phyloP scores from a whole-genome alignment of 2,329 filamentous ascomycete genomes.

The Chaetomium strumarium region DNA sequence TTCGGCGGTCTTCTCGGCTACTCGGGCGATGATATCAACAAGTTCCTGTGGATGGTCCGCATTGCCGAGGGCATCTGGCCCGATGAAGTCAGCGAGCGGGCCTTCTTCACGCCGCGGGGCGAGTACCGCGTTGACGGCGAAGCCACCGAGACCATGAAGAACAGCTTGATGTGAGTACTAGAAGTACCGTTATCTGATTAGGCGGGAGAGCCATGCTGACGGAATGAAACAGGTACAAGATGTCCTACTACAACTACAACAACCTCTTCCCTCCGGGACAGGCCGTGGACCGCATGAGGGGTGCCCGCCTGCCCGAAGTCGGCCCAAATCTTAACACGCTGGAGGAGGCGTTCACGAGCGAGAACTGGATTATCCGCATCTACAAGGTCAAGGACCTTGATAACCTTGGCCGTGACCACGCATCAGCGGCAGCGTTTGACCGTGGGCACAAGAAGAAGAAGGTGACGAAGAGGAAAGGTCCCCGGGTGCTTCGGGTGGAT shows the following conservation, averaged over 20 bases:
- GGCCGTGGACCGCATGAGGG: conserved; percentile 83
- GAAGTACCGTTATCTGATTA: neutral
- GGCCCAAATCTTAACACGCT: conserved; percentile 81
- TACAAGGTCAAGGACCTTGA: conserved; percentile 99
- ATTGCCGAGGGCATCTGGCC: conserved; percentile 99
- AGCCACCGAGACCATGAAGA: conserved; percentile 95
- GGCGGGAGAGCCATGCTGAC: conserved; percentile 24
- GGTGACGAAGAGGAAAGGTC: conserved; percentile 63
- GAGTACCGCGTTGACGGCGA: conserved; percentile 94
- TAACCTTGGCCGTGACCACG: conserved; percentile 88
- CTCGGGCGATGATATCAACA: conserved; percentile 98
- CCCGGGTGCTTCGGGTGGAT: conserved; percentile 65
- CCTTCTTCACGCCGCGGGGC: conserved; percentile 89
- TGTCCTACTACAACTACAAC: conserved; percentile 99
- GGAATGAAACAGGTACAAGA: conserved; percentile 76
- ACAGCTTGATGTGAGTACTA: conserved; percentile 89
- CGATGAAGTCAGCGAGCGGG: conserved; percentile 95
- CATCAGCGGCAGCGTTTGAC: conserved; percentile 61
- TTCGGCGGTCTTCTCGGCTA: conserved; percentile 95
- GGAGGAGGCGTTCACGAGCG: conserved; percentile 96
- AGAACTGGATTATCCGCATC: conserved; percentile 99
- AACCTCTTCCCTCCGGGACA: conserved; percentile 86
- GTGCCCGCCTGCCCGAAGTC: conserved; percentile 70
- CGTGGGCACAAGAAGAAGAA: conserved; percentile 82
- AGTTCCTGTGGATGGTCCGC: conserved; percentile 99